These are phyloP conservation scores for Gracilaria vermiculophylla DNA, from an alignment of 23 red algal species.

Conservation along the genomic window DNA sequence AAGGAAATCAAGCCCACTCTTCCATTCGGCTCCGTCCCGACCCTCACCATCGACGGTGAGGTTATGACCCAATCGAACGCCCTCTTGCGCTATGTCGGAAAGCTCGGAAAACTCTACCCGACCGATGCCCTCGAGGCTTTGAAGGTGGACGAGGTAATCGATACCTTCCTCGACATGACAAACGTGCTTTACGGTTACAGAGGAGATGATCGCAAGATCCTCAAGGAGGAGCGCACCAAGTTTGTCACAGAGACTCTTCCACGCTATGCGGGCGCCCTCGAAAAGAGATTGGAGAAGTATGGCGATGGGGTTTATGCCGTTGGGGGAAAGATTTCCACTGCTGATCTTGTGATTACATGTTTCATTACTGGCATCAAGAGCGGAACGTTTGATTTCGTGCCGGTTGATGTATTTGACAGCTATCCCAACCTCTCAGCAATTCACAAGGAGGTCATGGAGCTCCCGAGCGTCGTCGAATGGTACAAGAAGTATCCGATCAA, in stretches of 20 bases:
- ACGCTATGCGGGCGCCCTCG: conserved; percentile 22
- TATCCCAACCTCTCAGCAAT: background rate
- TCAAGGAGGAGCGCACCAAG: conserved; percentile 2
- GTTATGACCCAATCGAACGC: conserved; percentile 36
- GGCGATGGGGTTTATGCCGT: conserved; percentile 36
- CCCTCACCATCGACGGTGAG: conserved; percentile 13
- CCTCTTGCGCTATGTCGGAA: conserved; percentile 47
- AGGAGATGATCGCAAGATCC: background rate
- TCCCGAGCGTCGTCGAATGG: conserved; percentile 44
- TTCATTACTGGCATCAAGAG: background rate
- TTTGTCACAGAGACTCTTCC: conserved; percentile 8
- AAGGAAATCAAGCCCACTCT: conserved; percentile 21
- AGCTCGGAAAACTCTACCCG: conserved; percentile 50
- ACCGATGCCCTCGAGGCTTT: conserved; percentile 4
- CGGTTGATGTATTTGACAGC: background rate
- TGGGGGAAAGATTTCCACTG: conserved; percentile 12
- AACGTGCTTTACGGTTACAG: background rate
- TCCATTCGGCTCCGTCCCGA: conserved; percentile 34
- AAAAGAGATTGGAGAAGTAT: conserved; percentile 32
- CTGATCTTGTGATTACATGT: conserved; percentile 17
- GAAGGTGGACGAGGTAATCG: conserved; percentile 53
- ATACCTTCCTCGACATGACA: conserved; percentile 24
- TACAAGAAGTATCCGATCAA: conserved; percentile 52
- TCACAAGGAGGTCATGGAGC: conserved; percentile 35
- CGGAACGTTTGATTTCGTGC: background rate